phyloP scores from a whole-genome alignment of 345 rosid genomes.

The Hypericum androsaemum region DNA sequence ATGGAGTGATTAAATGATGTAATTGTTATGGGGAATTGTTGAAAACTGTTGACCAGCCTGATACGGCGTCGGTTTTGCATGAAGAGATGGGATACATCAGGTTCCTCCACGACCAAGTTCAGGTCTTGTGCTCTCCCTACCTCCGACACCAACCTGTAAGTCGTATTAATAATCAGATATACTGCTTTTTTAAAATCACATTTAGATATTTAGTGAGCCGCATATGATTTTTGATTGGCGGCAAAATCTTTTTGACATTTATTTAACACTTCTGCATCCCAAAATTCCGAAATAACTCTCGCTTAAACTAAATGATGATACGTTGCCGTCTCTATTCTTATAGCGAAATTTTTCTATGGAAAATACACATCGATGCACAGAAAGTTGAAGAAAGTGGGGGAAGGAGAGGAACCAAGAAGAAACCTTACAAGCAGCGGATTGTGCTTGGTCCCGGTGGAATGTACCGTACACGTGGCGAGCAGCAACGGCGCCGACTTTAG shows the following conservation, averaged over 20 bases:
- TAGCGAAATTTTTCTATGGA: neutral
- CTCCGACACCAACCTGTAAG: slow-evolving; percentile 36
- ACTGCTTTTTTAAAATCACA: too few species aligned
- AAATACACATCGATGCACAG: slow-evolving; percentile 8
- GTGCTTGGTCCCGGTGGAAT: slow-evolving; percentile 65
- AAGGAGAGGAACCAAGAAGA: slow-evolving; percentile 23
- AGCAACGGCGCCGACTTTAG: slow-evolving; percentile 88
- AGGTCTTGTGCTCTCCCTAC: slow-evolving; percentile 78
- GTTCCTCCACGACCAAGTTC: slow-evolving; percentile 87
- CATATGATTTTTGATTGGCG: neutral
- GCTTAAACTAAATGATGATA: too few species aligned
- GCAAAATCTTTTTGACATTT: too few species aligned
- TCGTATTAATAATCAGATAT: too few species aligned
- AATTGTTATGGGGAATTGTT: neutral
- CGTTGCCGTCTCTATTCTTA: too few species aligned
- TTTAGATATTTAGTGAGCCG: neutral
- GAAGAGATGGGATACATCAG: slow-evolving; percentile 97
- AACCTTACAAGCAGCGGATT: slow-evolving; percentile 67
- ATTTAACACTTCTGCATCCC: too few species aligned
- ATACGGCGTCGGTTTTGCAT: slow-evolving; percentile 84
- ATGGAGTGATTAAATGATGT: slow-evolving; percentile 11
- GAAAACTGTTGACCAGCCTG: slow-evolving; percentile 45
- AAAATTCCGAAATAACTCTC: too few species aligned
- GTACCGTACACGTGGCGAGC: slow-evolving; percentile 47
- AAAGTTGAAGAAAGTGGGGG: slow-evolving; percentile 29